Base-by-base conservation (phyloP, 148 eudicot genomes). In the Silene uniflora region DNA sequence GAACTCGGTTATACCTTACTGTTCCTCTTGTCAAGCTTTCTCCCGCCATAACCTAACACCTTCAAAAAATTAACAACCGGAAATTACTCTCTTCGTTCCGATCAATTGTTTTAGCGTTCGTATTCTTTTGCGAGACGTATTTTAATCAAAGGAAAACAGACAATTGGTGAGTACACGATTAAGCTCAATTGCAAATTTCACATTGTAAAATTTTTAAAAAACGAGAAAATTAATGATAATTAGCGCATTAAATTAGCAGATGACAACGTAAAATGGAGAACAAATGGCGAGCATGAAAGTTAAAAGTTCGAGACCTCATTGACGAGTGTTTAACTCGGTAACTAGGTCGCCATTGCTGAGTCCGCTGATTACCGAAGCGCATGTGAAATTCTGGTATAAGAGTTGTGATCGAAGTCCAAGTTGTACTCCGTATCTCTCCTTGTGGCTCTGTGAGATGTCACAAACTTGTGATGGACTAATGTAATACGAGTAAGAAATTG, bases 21-120 rank as follows among this genome's bases (percentile, higher is more conserved):
- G 77, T 83, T 88, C 83, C 84, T 87, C 75, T 65, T 83, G 78
- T 93, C 98, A 21, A 93, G 93, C 81, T 90, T 93, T 73, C 83
- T 90, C 96, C 79, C 87, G 96, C 98, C 98, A 92, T 81, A 92
- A 80, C 81, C 98, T 92, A 88, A 21, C 56, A 52, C 4, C 27
- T 29, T 19, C n/a, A 47, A 14, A 69, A 49, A 11, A 18, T 46
- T 49, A 76, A 78, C 78, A 78, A 24, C 27, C 2, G 54, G 74
- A 60, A 75, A 62, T 19, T 52, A 6, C 35, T 32, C 35, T 32
- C 35, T 32, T 32, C 5, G n/a, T 32, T 32, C 35, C 35, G 35
- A 32, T 32, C 35, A 32, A 4, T 32, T 2, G 35, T 32, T 32
- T 32, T 32, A 32, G 4, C 35, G 2, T 32, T 32, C 4, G 2